Percentiles rank a stretch among this genome's conserved stretches.
Evolutionary conservation across 1,284 basidiomycete genomes (phyloP).

Genomic region (Malassezia pachydermatis): DNA sequence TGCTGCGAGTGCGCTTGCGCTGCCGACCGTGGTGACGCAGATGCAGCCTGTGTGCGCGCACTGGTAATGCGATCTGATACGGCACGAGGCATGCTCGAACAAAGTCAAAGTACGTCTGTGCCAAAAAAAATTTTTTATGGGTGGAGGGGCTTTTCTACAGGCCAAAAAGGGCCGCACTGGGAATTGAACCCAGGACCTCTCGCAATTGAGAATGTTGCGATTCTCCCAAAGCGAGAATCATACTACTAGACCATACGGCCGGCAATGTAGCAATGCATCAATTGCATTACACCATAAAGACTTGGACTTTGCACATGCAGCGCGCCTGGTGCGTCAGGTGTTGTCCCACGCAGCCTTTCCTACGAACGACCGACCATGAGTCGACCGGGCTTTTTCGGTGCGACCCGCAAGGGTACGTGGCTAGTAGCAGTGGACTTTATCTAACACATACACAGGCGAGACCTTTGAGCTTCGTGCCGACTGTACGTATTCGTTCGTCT

Average conservation of each 20-base stretch:
- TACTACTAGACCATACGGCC: slow-evolving; percentile 24
- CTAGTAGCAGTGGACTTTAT: background rate
- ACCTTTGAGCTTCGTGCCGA: slow-evolving; percentile 43
- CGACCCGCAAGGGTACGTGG: slow-evolving; percentile 40
- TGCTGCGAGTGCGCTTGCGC: slow-evolving; percentile 21
- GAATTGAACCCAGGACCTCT: slow-evolving; percentile 25
- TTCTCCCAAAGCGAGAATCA: slow-evolving; percentile 23
- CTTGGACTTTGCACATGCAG: background rate
- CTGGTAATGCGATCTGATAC: slow-evolving; percentile 70
- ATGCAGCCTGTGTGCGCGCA: slow-evolving; percentile 57
- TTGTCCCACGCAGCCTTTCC: background rate
- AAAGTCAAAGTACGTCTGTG: background rate
- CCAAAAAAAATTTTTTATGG: slow-evolving; percentile 8
- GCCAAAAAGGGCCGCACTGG: slow-evolving; percentile 20
- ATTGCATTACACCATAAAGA: background rate
- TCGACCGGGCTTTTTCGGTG: slow-evolving; percentile 47
- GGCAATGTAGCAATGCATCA: slow-evolving; percentile 1
- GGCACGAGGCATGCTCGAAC: slow-evolving; percentile 68
- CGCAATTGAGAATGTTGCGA: slow-evolving; percentile 18
- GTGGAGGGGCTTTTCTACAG: no score
- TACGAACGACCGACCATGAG: slow-evolving; percentile 28
- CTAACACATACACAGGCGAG: slow-evolving; percentile 32
- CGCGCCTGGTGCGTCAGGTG: background rate
- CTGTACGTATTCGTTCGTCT: no score
- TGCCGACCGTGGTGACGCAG: slow-evolving; percentile 52